These are phyloP conservation scores for Penicillium canariense DNA, from an alignment of 495 filamentous ascomycete species.

Conservation along the genomic window DNA sequence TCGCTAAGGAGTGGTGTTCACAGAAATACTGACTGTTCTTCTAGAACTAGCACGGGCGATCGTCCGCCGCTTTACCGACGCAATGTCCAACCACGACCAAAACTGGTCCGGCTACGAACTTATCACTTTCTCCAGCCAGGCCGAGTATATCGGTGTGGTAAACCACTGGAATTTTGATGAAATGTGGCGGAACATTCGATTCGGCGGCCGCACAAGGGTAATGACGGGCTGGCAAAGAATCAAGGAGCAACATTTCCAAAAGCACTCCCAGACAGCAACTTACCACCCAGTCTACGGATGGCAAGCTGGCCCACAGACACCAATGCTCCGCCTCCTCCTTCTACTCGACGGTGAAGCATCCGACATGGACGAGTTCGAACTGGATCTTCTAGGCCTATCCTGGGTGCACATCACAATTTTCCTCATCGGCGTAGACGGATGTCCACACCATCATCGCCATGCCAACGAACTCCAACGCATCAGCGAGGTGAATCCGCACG, in stretches of 20 bases:
- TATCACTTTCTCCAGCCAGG: conserved; percentile 38
- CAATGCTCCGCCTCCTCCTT: conserved; percentile 43
- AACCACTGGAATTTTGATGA: conserved; percentile 37
- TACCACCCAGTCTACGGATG: conserved; percentile 49
- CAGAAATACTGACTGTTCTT: background rate
- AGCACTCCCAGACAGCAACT: conserved; percentile 43
- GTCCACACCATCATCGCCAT: conserved; percentile 48
- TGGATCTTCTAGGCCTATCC: conserved; percentile 43
- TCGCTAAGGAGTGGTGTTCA: too few species aligned
- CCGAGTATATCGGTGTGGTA: conserved; percentile 36
- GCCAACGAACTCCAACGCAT: conserved; percentile 48
- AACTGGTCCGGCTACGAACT: conserved; percentile 40
- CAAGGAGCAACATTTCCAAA: conserved; percentile 48
- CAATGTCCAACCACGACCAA: conserved; percentile 45
- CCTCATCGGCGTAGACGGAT: conserved; percentile 48
- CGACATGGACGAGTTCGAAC: conserved; percentile 52
- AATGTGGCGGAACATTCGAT: conserved; percentile 34
- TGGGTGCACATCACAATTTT: conserved; percentile 52
- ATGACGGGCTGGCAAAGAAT: conserved; percentile 51
- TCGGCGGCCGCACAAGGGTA: conserved; percentile 41
- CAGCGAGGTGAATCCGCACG: conserved; percentile 45
- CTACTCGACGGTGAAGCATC: conserved; percentile 46
- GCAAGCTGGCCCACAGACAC: conserved; percentile 47
- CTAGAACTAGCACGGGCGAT: conserved; percentile 44
- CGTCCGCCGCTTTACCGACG: conserved; percentile 43